Conservation (phyloP, 2,329 filamentous ascomycete species). For the Decorospora gaudefroyi region DNA sequence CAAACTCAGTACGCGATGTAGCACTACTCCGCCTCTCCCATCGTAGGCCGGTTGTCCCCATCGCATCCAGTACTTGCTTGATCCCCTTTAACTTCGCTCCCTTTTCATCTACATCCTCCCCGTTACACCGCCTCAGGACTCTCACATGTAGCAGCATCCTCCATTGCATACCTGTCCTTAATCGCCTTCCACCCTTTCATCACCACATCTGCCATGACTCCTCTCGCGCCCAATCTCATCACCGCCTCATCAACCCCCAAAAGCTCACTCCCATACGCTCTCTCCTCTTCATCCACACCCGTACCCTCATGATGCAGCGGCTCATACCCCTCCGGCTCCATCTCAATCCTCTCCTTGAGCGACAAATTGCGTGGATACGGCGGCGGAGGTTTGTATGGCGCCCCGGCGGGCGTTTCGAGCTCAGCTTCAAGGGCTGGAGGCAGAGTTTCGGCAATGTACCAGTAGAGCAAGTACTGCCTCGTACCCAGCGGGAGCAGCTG, state of each 20-base stretch:
- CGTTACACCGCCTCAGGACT: slow-evolving; percentile 26
- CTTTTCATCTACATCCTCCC: too few species aligned
- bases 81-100: too few species aligned
- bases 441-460: slow-evolving; percentile 55
- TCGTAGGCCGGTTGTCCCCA: too few species aligned
- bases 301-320: slow-evolving; percentile 54
- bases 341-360: slow-evolving; percentile 45
- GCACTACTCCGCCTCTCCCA: too few species aligned
- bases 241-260: slow-evolving; percentile 52
- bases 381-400: slow-evolving; percentile 47
- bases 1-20: too few species aligned
- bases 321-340: slow-evolving; percentile 52
- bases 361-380: slow-evolving; percentile 45
- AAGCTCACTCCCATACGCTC: slow-evolving; percentile 50
- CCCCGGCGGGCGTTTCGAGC: slow-evolving; percentile 26
- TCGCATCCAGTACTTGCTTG: too few species aligned
- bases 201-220: slow-evolving; percentile 54
- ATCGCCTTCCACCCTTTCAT: slow-evolving; percentile 53
- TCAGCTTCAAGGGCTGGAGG: slow-evolving; percentile 45
- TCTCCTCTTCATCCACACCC: slow-evolving; percentile 56
- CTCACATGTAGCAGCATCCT: slow-evolving; percentile 26
- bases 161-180: slow-evolving; percentile 39
- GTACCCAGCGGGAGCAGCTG: slow-evolving; percentile 49
- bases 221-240: slow-evolving; percentile 38
- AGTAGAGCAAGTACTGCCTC: slow-evolving; percentile 53